Evolutionary conservation across 495 filamentous ascomycete species (phyloP), one percentile per base, ranked within the genome.

Genomic region (Staphylotrichum longicolle): DNA sequence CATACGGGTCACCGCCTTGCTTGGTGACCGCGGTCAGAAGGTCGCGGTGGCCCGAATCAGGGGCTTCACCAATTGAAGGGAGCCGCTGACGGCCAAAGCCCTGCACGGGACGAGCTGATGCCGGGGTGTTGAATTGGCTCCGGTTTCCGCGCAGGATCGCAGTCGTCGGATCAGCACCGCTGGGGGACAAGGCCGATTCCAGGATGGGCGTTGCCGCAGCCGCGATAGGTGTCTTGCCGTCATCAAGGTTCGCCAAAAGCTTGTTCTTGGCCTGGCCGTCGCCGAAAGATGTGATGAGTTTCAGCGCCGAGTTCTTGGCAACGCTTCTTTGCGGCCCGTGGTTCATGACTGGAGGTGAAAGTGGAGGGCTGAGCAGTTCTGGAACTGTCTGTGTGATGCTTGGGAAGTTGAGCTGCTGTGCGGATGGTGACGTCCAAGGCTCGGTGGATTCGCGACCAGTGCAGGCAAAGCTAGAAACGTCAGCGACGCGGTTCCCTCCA

Each of bases 211-310:
- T 98, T 11, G 88, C 82, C 44, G 87, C 89, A 5, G 85, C 87
- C 35, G 84, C 86, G 49, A 91, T 89, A 6, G 91, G 90, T 10
- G 90, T 92, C 57, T 82, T 81, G 62, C 91, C 88, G 64, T 88
- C 80, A 32, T 83, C 89, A 10, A 79, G 82, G 54, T 82, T 71
- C 15, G 85, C 84, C 41, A 90, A 88, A 73, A 93, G 91, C 61
- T 82, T 85, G 66, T 83, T 82, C 56, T 83, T 83, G 45, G 82
- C 77, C 37, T 75, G 75, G n/a, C 79, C 74, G n/a, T 82, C 73
- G 27, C 86, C 86, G 58, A 98, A 98, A 0, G 88, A 84, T 7
- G 94, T 98, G 63, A 98, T 96, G 1, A 98, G 82, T 72, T 96
- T 98, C 44, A 98, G 82, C 4, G 92, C 81, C n/a, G 91, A 87